Evolutionary conservation across 2,329 filamentous ascomycete species (phyloP).

Genomic region (Colletotrichum trifolii): DNA sequence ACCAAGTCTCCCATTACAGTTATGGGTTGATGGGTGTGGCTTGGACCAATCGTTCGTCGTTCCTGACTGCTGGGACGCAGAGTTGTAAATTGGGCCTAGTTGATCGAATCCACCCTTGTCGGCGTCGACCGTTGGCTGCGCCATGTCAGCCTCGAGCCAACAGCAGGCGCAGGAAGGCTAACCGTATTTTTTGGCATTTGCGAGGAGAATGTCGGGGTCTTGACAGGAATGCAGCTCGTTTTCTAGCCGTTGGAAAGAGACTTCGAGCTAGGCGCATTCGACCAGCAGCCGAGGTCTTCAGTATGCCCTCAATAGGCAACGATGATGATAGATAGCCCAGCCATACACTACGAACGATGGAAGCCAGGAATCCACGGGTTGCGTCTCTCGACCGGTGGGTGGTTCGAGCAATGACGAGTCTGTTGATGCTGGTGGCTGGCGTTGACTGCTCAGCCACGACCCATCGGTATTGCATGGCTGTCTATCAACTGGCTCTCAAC

Average conservation of each 20-base stretch:
- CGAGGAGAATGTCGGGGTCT: neutral
- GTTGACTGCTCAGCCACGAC: too few relatives aligned
- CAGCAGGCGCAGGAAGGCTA: neutral
- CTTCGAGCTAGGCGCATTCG: too few relatives aligned
- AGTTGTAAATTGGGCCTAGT: neutral
- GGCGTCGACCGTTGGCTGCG: slow-evolving; percentile 21
- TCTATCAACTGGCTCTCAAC: too few relatives aligned
- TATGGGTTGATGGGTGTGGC: slow-evolving; percentile 13
- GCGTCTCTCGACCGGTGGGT: too few relatives aligned
- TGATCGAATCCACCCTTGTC: slow-evolving; percentile 3
- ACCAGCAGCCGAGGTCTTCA: too few relatives aligned
- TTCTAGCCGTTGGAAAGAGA: neutral
- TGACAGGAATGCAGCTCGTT: slow-evolving; percentile 2
- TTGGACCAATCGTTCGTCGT: slow-evolving; percentile 17
- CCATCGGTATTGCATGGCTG: too few relatives aligned
- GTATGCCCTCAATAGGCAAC: too few relatives aligned
- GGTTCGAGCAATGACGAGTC: too few relatives aligned
- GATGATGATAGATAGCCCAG: too few relatives aligned
- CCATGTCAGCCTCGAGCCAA: slow-evolving; percentile 24
- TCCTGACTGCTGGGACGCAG: neutral
- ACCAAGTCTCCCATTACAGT: neutral
- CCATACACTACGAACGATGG: too few relatives aligned
- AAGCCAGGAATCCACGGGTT: too few relatives aligned
- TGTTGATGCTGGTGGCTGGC: too few relatives aligned
- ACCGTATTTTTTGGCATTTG: neutral